Evolutionary conservation across 2,329 filamentous ascomycete species (phyloP), one percentile per base, ranked within the genome.

Genomic region (Exophiala sideris): DNA sequence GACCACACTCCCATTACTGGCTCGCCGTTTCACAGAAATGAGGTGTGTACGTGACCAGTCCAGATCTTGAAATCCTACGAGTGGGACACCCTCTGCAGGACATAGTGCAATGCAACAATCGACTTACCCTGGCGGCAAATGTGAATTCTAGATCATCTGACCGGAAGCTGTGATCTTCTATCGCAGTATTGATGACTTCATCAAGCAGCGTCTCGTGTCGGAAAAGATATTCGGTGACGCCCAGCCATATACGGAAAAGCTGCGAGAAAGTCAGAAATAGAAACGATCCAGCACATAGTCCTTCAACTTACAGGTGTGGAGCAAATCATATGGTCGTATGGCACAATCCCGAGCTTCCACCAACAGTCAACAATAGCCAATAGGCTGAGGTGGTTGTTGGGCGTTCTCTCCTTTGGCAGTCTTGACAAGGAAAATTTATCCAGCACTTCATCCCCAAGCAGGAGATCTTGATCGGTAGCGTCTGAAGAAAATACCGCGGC

Each of bases 271-370:
- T 45, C 53, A 60, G 47, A 45, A 56, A 59, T 50, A 56, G 56
- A 42, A 47, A 33, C 18, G 41, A 14, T 18, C 8, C 44, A 39
- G 29, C 33, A 35, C 47, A 46, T 24, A 10, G 38, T 35, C 40
- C 29, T 8, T 29, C 29, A 34, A 74, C 80, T 69, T 67, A 85
- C 82, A 45, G 94, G 94, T 36, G 94, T 99, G 50, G 91, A 96
- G 76, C 94, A 99, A 63, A 99, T 95, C 91, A 99, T 99, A 76
- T 99, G 95, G 72, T 99, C 92, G 71, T 99, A 99, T 0, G 94
- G 94, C 45, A 95, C 88, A 65, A 96, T 99, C 33, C 85, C 88
- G 42, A 97, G 80, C 62, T 89, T 89, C 68, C 89, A 94, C 94
- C 94, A 99, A 74, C 92, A 97, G 75, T 99, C 94, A 40, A 97